Percentiles rank a stretch among this genome's conserved stretches.
Conservation (phyloP, 176 grass and related monocot genomes). For the Rhynchospora pubera region DNA sequence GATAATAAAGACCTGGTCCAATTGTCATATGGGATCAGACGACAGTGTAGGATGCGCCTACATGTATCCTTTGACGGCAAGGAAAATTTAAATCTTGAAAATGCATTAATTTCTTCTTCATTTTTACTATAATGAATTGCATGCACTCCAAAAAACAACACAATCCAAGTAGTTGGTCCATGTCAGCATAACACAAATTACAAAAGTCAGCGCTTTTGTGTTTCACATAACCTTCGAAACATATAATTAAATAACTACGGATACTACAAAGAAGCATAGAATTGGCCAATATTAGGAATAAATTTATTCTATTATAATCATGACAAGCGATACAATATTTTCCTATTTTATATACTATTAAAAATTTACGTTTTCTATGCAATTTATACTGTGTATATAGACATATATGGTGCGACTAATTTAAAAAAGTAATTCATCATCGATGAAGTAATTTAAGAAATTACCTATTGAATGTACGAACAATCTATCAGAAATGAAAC, state of each 20-base stretch:
- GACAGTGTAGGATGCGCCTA: neutral
- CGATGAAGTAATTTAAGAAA: neutral
- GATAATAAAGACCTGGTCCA: slow-evolving; percentile 9
- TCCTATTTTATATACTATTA: neutral
- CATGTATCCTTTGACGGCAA: slow-evolving; percentile 7
- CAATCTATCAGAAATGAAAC: neutral
- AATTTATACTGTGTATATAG: neutral
- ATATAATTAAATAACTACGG: neutral
- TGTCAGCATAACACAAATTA: neutral
- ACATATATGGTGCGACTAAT: neutral
- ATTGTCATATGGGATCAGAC: slow-evolving; percentile 8
- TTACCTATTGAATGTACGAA: neutral
- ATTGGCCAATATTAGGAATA: neutral
- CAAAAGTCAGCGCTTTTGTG: neutral
- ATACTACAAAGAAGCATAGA: neutral
- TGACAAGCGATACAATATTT: neutral
- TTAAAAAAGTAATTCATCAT: neutral
- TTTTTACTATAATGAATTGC: neutral
- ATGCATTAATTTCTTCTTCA: neutral
- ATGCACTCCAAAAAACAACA: neutral
- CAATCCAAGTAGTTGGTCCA: neutral
- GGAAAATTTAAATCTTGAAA: neutral
- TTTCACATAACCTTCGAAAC: no score
- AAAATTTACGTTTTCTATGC: neutral
- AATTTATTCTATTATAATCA: neutral